These are phyloP conservation scores for Ceratonia siliqua DNA, from an alignment of 306 rosid species.

Conservation along the genomic window DNA sequence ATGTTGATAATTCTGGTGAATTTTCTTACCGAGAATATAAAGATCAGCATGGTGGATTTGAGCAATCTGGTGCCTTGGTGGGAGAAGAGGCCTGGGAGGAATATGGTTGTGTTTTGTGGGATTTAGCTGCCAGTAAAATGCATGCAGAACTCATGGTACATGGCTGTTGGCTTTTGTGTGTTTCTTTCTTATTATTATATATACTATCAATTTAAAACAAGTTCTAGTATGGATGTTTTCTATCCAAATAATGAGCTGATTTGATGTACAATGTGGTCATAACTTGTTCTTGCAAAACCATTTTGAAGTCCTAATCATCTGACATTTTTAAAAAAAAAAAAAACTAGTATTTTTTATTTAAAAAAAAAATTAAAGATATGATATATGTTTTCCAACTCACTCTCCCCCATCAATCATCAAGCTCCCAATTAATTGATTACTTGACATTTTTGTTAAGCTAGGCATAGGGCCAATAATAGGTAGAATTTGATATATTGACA, in stretches of 20 bases:
- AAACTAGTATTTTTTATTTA: too few relatives aligned
- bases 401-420: slow-evolving; percentile 4
- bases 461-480: not conserved
- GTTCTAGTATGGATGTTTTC: not conserved
- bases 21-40: slow-evolving; percentile 30
- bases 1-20: slow-evolving; percentile 45
- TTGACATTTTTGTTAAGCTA: not conserved
- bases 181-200: not conserved
- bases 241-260: not conserved
- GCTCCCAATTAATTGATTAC: slow-evolving; percentile 5
- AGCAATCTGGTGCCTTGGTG: slow-evolving; percentile 9
- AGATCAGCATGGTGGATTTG: slow-evolving; percentile 20
- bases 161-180: slow-evolving; percentile 11
- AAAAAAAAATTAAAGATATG: too few relatives aligned
- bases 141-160: slow-evolving; percentile 92
- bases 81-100: slow-evolving; percentile 78
- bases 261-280: not conserved
- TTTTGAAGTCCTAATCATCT: not conserved
- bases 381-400: not conserved
- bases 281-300: not conserved
- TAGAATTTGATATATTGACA: not conserved
- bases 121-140: slow-evolving; percentile 74
- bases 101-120: slow-evolving; percentile 89
- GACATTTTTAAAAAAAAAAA: too few relatives aligned
- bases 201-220: not conserved